Evolutionary conservation across 2,329 filamentous ascomycete genomes (phyloP), one percentile per base, ranked within the genome.

Genomic region (Talaromyces albobiverticillius): DNA sequence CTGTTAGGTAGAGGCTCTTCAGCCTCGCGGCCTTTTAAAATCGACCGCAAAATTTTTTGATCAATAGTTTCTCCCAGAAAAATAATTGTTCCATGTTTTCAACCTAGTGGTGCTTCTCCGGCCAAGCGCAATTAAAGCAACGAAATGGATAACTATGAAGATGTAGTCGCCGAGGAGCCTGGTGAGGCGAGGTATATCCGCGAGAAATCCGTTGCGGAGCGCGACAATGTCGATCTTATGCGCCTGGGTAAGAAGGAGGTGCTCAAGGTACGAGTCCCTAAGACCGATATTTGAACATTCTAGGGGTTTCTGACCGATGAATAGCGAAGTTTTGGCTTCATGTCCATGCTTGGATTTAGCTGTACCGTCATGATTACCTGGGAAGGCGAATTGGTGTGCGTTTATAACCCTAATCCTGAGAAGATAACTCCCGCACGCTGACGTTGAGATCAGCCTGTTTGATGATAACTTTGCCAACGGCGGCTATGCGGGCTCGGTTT

Each of bases 271-370:
- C 25, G 29, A 26, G 20, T 34, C 23, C 14, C 25, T 10, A 26
- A 46, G 10, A 41, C 16, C 45, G 3, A 42, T 9, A 20, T 8
- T 11, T 18, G 4, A 4, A 26, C 18, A 25, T 36, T 36, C 6
- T 3, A 14, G n/a, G 3, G 45, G 48, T 20, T 54, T 53, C 14
- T 36, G 32, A 34, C 32, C 4, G 5, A 16, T 36, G 32, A 36
- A 16, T n/a, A 52, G 50, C 50, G 50, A 29, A 52, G 4, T 7
- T 52, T 46, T 22, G 50, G 50, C n/a, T 45, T 52, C 23, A 40
- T 52, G 50, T 26, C 50, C 3, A 41, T 52, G 11, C 42, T 52
- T 7, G 50, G 50, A 13, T 52, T 52, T 29, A 45, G 29, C n/a
- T 34, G 26, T 9, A 52, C 50, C 8, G 32, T 52, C 8, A 22